These are phyloP conservation scores for Cocos nucifera DNA, from an alignment of 176 grass and related monocot genomes.

Conservation along the genomic window DNA sequence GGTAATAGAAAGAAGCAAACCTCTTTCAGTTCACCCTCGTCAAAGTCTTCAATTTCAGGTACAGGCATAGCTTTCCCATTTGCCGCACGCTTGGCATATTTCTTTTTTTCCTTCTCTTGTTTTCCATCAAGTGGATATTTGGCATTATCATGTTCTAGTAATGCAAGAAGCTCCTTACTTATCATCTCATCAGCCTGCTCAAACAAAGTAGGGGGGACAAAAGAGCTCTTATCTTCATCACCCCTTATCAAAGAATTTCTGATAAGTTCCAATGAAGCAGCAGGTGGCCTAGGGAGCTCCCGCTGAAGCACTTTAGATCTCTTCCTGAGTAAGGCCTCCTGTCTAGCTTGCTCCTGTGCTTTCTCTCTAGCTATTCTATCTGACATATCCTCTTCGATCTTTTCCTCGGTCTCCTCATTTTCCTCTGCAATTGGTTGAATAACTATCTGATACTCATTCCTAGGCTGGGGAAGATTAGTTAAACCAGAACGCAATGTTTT, in stretches of 20 bases:
- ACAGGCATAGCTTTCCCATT: conserved; percentile 26
- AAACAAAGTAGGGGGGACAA: conserved; percentile 75
- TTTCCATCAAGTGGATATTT: conserved; percentile 79
- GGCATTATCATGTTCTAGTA: conserved; percentile 80
- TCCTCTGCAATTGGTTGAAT: conserved; percentile 58
- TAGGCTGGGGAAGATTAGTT: conserved; percentile 63
- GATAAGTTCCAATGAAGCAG: conserved; percentile 57
- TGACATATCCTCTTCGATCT: conserved; percentile 84
- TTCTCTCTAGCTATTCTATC: conserved; percentile 59
- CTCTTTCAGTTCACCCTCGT: conserved; percentile 58
- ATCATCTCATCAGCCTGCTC: conserved; percentile 87
- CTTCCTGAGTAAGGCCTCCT: conserved; percentile 73
- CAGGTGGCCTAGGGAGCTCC: conserved; percentile 71
- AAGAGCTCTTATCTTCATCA: conserved; percentile 66
- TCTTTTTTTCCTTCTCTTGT: conserved; percentile 60
- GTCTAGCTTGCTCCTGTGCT: conserved; percentile 62
- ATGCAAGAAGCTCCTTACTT: conserved; percentile 54
- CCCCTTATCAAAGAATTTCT: conserved; percentile 55
- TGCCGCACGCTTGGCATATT: conserved; percentile 31
- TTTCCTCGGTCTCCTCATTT: conserved; percentile 60
- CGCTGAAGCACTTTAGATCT: conserved; percentile 92
- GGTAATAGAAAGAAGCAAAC: conserved; percentile 5
- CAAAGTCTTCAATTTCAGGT: conserved; percentile 83
- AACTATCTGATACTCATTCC: conserved; percentile 87
- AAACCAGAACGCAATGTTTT: conserved; percentile 50